Conservation (phyloP, 106 monocot genomes). For the Dioscorea dumetorum region DNA sequence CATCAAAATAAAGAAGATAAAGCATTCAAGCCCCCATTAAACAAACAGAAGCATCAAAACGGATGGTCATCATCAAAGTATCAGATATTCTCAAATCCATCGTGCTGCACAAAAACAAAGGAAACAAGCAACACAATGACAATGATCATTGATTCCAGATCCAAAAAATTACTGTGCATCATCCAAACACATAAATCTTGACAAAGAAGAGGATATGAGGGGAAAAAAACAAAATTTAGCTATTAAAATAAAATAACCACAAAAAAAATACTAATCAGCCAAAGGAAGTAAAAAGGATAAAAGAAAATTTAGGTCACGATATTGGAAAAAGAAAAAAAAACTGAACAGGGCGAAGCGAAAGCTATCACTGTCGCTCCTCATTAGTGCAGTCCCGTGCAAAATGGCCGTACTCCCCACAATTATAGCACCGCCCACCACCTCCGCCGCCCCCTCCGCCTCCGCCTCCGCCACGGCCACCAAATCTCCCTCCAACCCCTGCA, state of each 20-base stretch:
- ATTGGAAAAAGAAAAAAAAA: too few relatives aligned
- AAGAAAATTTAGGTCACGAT: background rate
- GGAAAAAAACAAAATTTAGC: background rate
- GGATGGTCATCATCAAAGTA: too few relatives aligned
- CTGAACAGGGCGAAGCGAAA: too few relatives aligned
- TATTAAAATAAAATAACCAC: background rate
- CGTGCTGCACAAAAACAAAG: too few relatives aligned
- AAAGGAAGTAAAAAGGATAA: background rate
- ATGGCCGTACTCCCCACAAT: conserved; percentile 36
- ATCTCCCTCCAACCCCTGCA: background rate
- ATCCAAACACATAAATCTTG: too few relatives aligned
- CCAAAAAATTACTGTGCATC: too few relatives aligned
- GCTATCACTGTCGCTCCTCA: background rate
- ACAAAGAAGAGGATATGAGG: background rate
- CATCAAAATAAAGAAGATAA: too few relatives aligned
- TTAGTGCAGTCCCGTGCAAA: conserved; percentile 36
- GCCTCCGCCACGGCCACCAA: conserved; percentile 2
- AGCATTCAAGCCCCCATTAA: too few relatives aligned
- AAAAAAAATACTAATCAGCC: background rate
- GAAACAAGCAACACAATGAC: too few relatives aligned
- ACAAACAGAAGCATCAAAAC: too few relatives aligned
- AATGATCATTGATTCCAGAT: too few relatives aligned
- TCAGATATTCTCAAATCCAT: too few relatives aligned
- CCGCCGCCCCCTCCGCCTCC: conserved; percentile 7
- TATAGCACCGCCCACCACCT: conserved; percentile 23